phyloP scores from a whole-genome alignment of 768 basidiomycete genomes.

The Thelephora aurantiotincta region DNA sequence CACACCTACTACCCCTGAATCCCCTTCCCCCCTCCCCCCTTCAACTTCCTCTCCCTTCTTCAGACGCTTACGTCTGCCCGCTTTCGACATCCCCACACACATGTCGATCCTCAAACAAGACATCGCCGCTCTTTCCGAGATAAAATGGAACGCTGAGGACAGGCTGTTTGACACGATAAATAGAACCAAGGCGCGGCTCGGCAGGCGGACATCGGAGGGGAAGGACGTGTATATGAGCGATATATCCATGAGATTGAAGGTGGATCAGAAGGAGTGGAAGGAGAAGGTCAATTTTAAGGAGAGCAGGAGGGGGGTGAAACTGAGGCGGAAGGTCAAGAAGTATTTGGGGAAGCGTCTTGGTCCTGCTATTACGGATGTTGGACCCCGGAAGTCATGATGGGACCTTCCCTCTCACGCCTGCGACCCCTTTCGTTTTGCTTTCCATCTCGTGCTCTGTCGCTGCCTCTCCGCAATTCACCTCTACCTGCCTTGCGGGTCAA shows the following conservation, averaged over 20 bases:
- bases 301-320: not conserved
- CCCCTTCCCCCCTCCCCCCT: too few relatives aligned
- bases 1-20: conserved; percentile 4
- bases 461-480: too few relatives aligned
- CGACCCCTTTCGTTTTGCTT: too few relatives aligned
- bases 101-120: conserved; percentile 42
- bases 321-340: too few relatives aligned
- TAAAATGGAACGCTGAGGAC: conserved; percentile 27
- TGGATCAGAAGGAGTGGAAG: conserved; percentile 35
- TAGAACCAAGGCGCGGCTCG: conserved; percentile 62
- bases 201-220: conserved; percentile 56
- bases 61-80: too few relatives aligned
- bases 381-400: too few relatives aligned
- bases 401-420: too few relatives aligned
- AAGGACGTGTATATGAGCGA: conserved; percentile 40
- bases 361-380: too few relatives aligned
- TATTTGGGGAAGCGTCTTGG: too few relatives aligned
- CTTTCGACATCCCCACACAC: conserved; percentile 13
- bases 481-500: too few relatives aligned
- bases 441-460: too few relatives aligned
- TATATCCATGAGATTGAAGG: conserved; percentile 15
- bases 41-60: too few relatives aligned
- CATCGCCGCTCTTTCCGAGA: conserved; percentile 29
- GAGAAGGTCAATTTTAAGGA: conserved; percentile 31
- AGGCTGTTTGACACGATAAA: conserved; percentile 37